Percentiles rank a stretch among this genome's conserved stretches.
Conservation (phyloP, 371 early-diverging fungal species). For the Chytridiales sp. region DNA sequence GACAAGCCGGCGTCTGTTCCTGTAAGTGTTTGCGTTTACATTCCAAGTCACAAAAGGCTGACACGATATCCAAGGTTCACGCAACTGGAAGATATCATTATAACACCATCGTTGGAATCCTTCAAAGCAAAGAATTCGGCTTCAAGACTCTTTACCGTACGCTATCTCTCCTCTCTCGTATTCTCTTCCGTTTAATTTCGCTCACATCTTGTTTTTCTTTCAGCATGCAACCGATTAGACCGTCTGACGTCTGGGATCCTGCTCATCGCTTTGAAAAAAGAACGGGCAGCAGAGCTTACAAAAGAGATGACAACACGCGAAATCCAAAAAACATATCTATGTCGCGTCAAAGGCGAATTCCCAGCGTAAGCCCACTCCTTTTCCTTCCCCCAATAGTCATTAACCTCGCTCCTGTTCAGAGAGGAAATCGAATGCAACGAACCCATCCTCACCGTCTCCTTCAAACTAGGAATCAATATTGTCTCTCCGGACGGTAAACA, state of each 20-base stretch:
- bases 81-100: constrained; percentile 60
- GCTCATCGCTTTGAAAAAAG: constrained; percentile 69
- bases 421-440: constrained; percentile 61
- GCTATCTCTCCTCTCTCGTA: constrained; percentile 23
- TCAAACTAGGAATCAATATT: constrained; percentile 85
- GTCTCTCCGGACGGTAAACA: constrained; percentile 75
- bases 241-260: constrained; percentile 89
- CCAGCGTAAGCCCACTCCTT: constrained; percentile 58
- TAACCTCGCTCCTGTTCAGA: not conserved
- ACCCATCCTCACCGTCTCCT: constrained; percentile 78
- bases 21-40: constrained; percentile 33
- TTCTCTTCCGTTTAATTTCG: not conserved
- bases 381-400: not conserved
- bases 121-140: constrained; percentile 62
- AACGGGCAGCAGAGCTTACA: constrained; percentile 64
- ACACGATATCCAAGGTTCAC: constrained; percentile 30
- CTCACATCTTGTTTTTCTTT: not conserved
- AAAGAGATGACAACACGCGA: constrained; percentile 59
- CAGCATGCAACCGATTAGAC: constrained; percentile 87
- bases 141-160: constrained; percentile 68
- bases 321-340: constrained; percentile 84
- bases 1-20: constrained; percentile 91
- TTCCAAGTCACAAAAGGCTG: not conserved
- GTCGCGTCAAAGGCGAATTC: constrained; percentile 83
- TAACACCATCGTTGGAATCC: constrained; percentile 79